These are phyloP conservation scores for Coniferiporia sulphurascens DNA, from an alignment of 1,284 basidiomycete genomes.

Conservation along the genomic window DNA sequence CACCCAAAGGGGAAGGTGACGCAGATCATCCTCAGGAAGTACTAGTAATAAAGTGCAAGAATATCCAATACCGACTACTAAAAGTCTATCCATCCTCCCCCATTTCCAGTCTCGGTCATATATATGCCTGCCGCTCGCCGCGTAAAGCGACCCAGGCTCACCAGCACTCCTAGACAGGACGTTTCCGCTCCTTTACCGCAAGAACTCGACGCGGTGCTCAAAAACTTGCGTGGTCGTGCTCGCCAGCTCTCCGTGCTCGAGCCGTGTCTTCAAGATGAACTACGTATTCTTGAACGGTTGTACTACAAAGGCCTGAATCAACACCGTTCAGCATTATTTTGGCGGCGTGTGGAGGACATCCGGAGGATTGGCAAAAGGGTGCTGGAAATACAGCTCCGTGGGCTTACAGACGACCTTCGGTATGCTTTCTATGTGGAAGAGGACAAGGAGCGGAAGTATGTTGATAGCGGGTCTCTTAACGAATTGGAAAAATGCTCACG, in stretches of 20 bases:
- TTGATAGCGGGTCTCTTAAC: background rate
- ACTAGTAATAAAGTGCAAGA: no score
- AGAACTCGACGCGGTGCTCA: slow-evolving; percentile 50
- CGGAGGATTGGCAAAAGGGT: slow-evolving; percentile 52
- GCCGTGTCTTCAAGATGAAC: slow-evolving; percentile 45
- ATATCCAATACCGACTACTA: no score
- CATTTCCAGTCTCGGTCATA: no score
- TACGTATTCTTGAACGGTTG: slow-evolving; percentile 56
- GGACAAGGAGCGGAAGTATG: slow-evolving; percentile 40
- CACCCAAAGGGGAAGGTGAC: background rate
- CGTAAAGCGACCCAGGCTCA: slow-evolving; percentile 13
- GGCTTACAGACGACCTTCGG: slow-evolving; percentile 44
- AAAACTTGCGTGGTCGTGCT: slow-evolving; percentile 49
- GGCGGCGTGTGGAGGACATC: slow-evolving; percentile 59
- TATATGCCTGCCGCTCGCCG: slow-evolving; percentile 21
- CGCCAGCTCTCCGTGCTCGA: slow-evolving; percentile 46
- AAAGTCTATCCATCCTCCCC: no score
- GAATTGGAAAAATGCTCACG: background rate
- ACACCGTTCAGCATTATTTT: slow-evolving; percentile 66
- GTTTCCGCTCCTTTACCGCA: slow-evolving; percentile 35
- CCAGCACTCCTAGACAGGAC: slow-evolving; percentile 31
- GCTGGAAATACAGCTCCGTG: slow-evolving; percentile 36
- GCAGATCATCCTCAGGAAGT: slow-evolving; percentile 4
- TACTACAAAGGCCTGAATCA: slow-evolving; percentile 81
- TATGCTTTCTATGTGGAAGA: slow-evolving; percentile 51